Percentiles rank a stretch among this genome's conserved stretches.
phyloP scores from a whole-genome alignment of 495 filamentous ascomycete species.

The Podospora bellae-mahoneyi region DNA sequence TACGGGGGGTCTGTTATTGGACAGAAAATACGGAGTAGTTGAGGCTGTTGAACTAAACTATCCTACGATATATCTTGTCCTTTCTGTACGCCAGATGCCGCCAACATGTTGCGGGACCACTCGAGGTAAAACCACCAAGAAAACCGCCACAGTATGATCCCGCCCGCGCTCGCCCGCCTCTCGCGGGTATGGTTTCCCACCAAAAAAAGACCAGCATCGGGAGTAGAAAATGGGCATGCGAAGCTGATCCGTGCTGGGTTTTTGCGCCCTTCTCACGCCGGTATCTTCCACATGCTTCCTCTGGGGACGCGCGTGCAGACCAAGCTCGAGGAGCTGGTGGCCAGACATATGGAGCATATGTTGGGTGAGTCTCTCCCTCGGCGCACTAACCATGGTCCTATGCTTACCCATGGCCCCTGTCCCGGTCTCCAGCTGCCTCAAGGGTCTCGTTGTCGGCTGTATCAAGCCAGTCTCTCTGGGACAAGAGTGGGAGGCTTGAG shows the following conservation, averaged over 20 bases:
- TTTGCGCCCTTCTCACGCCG: slow-evolving; percentile 80
- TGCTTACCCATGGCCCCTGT: background rate
- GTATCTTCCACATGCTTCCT: slow-evolving; percentile 89
- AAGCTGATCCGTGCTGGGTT: slow-evolving; percentile 76
- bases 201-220: slow-evolving; percentile 57
- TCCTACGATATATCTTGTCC: background rate
- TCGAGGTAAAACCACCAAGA: background rate
- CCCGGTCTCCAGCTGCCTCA: slow-evolving; percentile 61
- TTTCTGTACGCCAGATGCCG: background rate
- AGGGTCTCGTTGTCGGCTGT: slow-evolving; percentile 86
- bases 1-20: background rate
- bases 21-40: background rate
- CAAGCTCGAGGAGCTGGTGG: slow-evolving; percentile 80
- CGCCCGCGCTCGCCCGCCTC: slow-evolving; percentile 43
- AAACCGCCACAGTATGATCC: slow-evolving; percentile 18
- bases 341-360: slow-evolving; percentile 75
- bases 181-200: slow-evolving; percentile 77
- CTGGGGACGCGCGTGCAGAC: slow-evolving; percentile 86
- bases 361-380: slow-evolving; percentile 53
- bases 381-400: background rate
- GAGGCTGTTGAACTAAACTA: background rate
- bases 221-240: slow-evolving; percentile 64
- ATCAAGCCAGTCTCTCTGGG: slow-evolving; percentile 82
- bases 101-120: no score
- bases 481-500: slow-evolving; percentile 47